phyloP scores from a whole-genome alignment of 2,329 filamentous ascomycete species.

The Arthrobotrys musiformis region DNA sequence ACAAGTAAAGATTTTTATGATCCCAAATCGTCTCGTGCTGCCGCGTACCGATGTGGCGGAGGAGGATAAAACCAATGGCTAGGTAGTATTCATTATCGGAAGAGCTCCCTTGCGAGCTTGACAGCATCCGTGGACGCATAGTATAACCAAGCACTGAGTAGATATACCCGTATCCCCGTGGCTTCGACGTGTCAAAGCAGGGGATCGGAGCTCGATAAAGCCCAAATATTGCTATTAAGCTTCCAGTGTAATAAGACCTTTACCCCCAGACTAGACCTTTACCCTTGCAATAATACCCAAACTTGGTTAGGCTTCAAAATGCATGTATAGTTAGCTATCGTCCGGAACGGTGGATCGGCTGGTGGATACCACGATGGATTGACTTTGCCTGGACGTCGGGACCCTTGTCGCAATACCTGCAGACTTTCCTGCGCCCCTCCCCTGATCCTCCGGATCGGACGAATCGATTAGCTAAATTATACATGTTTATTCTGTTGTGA shows the following conservation, averaged over 20 bases:
- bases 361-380: not conserved
- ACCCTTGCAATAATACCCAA: no score
- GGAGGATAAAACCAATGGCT: not conserved
- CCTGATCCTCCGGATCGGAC: constrained; percentile 4
- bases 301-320: constrained; percentile 2
- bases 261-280: no score
- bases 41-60: not conserved
- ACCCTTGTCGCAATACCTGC: not conserved
- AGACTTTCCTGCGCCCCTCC: not conserved
- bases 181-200: not conserved
- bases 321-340: not conserved
- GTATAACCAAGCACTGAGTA: not conserved
- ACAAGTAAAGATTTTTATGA: not conserved
- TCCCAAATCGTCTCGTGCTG: not conserved
- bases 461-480: constrained; percentile 1
- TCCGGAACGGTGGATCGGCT: not conserved
- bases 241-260: no score
- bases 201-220: not conserved
- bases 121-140: not conserved
- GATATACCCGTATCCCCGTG: not conserved
- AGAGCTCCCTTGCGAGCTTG: constrained; percentile 13
- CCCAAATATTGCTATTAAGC: not conserved
- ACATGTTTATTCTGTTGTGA: not conserved
- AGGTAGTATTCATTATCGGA: no score
- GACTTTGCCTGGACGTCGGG: constrained; percentile 1